Base-by-base conservation (phyloP, 495 filamentous ascomycete species). In the Podospora australis region DNA sequence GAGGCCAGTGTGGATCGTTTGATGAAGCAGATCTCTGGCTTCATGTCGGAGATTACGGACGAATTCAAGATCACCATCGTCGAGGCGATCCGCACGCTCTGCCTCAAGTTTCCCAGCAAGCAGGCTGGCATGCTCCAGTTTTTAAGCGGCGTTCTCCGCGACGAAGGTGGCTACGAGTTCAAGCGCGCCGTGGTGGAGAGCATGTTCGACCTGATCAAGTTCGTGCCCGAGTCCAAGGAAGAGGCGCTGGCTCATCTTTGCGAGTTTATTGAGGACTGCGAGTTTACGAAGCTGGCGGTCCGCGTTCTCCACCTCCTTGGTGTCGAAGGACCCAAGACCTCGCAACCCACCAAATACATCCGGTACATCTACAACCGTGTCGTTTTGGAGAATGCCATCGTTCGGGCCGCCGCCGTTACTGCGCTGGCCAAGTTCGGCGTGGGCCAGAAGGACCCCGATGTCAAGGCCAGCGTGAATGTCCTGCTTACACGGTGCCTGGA, bases 1-100 rank as follows among this genome's bases (percentile, higher is more conserved):
- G 92, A 99, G 69, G 84, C 86, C 25, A 95, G 87, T 50, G 94
- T 99, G 32, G 92, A 99, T 65, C 85, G 94, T 48, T 70, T 99
- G 46, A 96, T 98, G 88, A 96, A 96, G 74, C 92, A 97, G 65
- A 96, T 95, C 49, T 88, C 87, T 13, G 86, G 87, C 30, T 95
- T 96, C 72, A 96, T 96, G 90, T 86, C 88, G 10, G 90, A 96
- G 67, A 95, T 96, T 56, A 95, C 90, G 6, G 90, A 99, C 64
- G 92, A 97, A 66, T 99, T 99, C 75, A 97, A 97, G 72, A 94
- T 99, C 61, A 97, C 94, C 28, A 95, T 99, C 62, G 91, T 99
- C 28, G 92, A 97, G 69, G 94, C 92, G 29, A 95, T 97, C 57
- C 84, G 94, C 32, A 96, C 92, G 5, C 70, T 99, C 19, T 96